Evolutionary conservation across 169 alveolate genomes (phyloP).

Genomic region (Babesia gibsoni): DNA sequence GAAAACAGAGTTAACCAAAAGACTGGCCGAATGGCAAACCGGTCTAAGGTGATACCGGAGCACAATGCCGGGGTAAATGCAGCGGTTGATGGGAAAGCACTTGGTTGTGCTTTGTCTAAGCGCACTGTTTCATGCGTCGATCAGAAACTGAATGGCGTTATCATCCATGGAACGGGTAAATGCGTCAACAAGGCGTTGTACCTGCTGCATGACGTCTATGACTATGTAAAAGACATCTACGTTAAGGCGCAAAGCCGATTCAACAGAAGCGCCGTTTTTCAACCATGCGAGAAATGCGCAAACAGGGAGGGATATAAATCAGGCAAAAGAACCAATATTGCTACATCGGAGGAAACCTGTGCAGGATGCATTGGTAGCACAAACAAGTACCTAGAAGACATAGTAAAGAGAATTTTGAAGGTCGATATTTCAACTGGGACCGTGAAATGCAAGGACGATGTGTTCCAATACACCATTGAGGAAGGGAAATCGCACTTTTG

Average conservation of each 20-base stretch:
- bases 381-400: constrained; percentile 11
- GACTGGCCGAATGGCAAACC: constrained; percentile 36
- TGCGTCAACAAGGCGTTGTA: constrained; percentile 52
- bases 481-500: neutral
- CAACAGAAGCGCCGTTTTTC: neutral
- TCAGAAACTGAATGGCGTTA: neutral
- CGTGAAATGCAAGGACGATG: constrained; percentile 36
- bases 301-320: neutral
- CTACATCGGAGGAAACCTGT: neutral
- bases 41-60: neutral
- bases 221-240: constrained; percentile 6
- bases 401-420: constrained; percentile 21
- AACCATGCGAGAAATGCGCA: constrained; percentile 19
- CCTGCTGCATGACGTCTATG: constrained; percentile 50
- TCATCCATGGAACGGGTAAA: constrained; percentile 44
- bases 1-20: constrained; percentile 7
- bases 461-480: neutral
- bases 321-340: constrained; percentile 4
- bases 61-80: neutral
- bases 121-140: neutral
- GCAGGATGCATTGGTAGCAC: constrained; percentile 1
- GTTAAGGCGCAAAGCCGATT: constrained; percentile 11
- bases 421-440: constrained; percentile 47
- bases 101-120: constrained; percentile 6
- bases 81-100: neutral